phyloP scores from a whole-genome alignment of 495 filamentous ascomycete genomes.

The Penicillium roqueforti region DNA sequence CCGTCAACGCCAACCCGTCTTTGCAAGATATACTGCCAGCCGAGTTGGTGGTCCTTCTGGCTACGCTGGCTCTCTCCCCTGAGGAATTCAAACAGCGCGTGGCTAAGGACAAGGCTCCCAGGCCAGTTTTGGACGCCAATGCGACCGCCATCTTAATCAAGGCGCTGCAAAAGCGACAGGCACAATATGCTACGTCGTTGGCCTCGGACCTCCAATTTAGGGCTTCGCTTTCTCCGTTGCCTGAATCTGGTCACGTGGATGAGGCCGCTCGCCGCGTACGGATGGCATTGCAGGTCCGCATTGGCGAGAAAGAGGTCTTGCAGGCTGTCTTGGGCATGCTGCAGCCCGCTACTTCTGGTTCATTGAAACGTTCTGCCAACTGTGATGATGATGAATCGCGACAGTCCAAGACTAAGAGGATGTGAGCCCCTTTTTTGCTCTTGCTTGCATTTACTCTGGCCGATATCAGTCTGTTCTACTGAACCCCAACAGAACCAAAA shows the following conservation, averaged over 20 bases:
- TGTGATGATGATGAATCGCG: conserved; percentile 31
- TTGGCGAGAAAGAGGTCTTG: conserved; percentile 76
- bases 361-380: conserved; percentile 28
- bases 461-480: conserved; percentile 4
- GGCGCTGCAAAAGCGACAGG: conserved; percentile 27
- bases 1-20: conserved; percentile 28
- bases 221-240: conserved; percentile 19
- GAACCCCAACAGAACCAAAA: conserved; percentile 8
- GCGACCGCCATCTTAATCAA: conserved; percentile 33
- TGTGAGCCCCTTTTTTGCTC: conserved; percentile 18
- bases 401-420: conserved; percentile 37
- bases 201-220: conserved; percentile 59
- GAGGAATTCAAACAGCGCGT: conserved; percentile 34
- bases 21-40: conserved; percentile 38
- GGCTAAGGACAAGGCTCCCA: conserved; percentile 47
- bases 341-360: conserved; percentile 17
- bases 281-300: conserved; percentile 73
- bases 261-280: conserved; percentile 37
- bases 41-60: conserved; percentile 49
- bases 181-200: conserved; percentile 59
- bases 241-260: conserved; percentile 21
- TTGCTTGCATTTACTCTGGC: neutral
- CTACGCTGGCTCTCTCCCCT: conserved; percentile 40
- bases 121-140: conserved; percentile 28
- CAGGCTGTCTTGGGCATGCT: conserved; percentile 44